These are phyloP conservation scores for Amauroascus verrucosus DNA, from an alignment of 2,329 filamentous ascomycete species.

Conservation along the genomic window DNA sequence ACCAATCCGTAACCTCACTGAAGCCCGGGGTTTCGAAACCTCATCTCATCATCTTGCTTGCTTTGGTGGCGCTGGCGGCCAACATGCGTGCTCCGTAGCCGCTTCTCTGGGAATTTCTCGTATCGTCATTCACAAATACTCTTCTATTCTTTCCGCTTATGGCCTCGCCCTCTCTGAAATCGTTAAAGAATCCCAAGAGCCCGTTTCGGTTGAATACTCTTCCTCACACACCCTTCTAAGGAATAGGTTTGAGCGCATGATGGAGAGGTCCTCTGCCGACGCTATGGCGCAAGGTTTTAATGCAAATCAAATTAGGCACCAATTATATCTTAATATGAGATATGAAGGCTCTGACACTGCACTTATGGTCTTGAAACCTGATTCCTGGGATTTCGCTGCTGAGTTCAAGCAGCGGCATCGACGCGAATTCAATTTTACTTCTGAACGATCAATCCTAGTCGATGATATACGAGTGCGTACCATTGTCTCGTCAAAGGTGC, in stretches of 20 bases:
- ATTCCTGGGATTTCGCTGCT: slow-evolving; percentile 67
- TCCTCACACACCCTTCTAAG: slow-evolving; percentile 41
- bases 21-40: slow-evolving; percentile 85
- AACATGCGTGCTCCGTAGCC: slow-evolving; percentile 86
- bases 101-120: slow-evolving; percentile 74
- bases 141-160: slow-evolving; percentile 82
- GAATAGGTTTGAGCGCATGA: slow-evolving; percentile 65
- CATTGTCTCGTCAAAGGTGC: slow-evolving; percentile 55
- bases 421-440: slow-evolving; percentile 85
- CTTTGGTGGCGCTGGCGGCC: slow-evolving; percentile 84
- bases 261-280: slow-evolving; percentile 45
- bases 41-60: slow-evolving; percentile 83
- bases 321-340: slow-evolving; percentile 40
- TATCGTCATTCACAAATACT: slow-evolving; percentile 81
- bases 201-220: slow-evolving; percentile 47
- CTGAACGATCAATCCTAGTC: slow-evolving; percentile 73
- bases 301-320: slow-evolving; percentile 31
- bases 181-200: slow-evolving; percentile 70
- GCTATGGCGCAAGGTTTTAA: slow-evolving; percentile 38
- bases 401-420: slow-evolving; percentile 79
- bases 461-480: slow-evolving; percentile 83
- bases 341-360: slow-evolving; percentile 44
- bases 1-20: slow-evolving; percentile 80
- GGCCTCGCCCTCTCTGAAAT: slow-evolving; percentile 90
- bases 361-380: slow-evolving; percentile 47